Evolutionary conservation across 2,329 filamentous ascomycete genomes (phyloP).

Genomic region (Trichoderma sp.): DNA sequence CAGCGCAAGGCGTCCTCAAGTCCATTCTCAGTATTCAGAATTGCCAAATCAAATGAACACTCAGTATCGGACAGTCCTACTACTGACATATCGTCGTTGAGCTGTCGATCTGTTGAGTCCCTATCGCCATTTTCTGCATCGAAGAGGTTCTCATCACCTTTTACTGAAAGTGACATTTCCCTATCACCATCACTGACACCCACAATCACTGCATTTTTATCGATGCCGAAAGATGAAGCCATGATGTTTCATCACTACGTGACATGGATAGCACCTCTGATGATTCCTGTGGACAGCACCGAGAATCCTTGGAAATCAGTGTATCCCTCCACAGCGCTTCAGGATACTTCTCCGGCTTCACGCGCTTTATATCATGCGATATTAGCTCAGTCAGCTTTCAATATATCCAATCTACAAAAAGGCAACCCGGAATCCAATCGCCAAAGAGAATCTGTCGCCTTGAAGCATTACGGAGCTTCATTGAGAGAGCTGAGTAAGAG

Average conservation of each 20-base stretch:
- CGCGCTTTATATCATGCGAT: slow-evolving; percentile 10
- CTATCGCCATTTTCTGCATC: background rate
- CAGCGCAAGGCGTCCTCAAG: background rate
- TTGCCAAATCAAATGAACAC: background rate
- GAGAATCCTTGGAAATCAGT: slow-evolving; percentile 8
- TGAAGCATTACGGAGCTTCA: background rate
- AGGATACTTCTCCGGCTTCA: background rate
- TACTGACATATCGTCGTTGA: background rate
- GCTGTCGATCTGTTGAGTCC: background rate
- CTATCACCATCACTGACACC: background rate
- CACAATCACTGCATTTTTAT: background rate
- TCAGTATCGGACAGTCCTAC: background rate
- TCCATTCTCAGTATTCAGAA: background rate
- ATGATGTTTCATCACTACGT: slow-evolving; percentile 14
- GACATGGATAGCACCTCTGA: slow-evolving; percentile 10
- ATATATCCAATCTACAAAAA: background rate
- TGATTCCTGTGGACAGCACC: slow-evolving; percentile 5
- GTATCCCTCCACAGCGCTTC: slow-evolving; percentile 6
- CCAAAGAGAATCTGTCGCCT: background rate
- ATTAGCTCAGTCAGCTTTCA: slow-evolving; percentile 1
- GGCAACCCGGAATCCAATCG: background rate
- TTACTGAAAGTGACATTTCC: background rate
- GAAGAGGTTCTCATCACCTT: background rate
- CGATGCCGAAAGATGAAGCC: background rate
- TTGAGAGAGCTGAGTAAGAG: background rate